Conservation (phyloP, 257 asterid genomes). For the Buddleja alternifolia region DNA sequence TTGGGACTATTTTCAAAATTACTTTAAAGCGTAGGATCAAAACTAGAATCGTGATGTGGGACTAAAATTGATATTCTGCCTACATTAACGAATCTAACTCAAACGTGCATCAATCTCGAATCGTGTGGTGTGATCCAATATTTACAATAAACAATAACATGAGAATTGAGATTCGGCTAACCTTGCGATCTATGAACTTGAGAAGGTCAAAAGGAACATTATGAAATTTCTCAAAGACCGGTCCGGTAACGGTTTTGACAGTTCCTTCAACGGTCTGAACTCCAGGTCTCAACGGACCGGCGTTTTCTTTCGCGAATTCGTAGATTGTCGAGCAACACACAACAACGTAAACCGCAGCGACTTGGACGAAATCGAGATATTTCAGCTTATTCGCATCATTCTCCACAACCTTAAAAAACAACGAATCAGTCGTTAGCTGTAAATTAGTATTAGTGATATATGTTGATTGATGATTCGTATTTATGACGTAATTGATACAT, state of each 20-base stretch:
- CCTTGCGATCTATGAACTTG: constrained; percentile 76
- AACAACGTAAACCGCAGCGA: constrained; percentile 48
- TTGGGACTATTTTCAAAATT: too few relatives aligned
- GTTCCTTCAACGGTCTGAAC: constrained; percentile 73
- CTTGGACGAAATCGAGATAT: constrained; percentile 73
- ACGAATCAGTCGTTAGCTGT: neutral
- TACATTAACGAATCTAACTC: too few relatives aligned
- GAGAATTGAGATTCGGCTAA: constrained; percentile 11
- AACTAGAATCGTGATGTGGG: too few relatives aligned
- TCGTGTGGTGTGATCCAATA: too few relatives aligned
- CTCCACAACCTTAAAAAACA: constrained; percentile 32
- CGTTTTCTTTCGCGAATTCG: constrained; percentile 69
- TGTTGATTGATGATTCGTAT: too few relatives aligned
- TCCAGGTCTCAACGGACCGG: constrained; percentile 77
- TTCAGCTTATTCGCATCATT: constrained; percentile 47
- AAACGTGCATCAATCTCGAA: too few relatives aligned
- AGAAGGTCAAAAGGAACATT: constrained; percentile 63
- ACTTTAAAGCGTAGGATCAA: too few relatives aligned
- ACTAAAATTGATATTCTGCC: too few relatives aligned
- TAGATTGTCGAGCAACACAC: constrained; percentile 62
- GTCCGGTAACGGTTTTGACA: constrained; percentile 66
- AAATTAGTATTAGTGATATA: too few relatives aligned
- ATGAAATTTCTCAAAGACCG: constrained; percentile 63
- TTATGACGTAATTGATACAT: too few relatives aligned
- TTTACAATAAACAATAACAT: neutral